These are phyloP conservation scores for Gossypium turneri DNA, from an alignment of 345 rosid species.

Conservation along the genomic window DNA sequence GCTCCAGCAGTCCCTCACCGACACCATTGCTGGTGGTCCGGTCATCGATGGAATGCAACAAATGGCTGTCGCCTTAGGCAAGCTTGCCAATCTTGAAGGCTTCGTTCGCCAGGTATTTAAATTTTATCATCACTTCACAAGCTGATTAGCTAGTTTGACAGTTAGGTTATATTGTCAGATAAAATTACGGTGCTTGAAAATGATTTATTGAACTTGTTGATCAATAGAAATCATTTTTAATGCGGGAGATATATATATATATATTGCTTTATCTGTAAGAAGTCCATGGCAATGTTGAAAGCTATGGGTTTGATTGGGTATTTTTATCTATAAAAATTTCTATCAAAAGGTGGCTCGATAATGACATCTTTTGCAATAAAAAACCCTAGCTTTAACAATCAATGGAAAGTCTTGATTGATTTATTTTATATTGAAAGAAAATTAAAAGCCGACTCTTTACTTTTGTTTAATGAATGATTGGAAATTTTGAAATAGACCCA, in stretches of 20 bases:
- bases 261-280: conserved; percentile 29
- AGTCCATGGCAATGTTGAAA: conserved; percentile 28
- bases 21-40: conserved; percentile 59
- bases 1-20: conserved; percentile 86
- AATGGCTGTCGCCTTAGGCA: conserved; percentile 86
- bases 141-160: no score
- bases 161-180: background rate
- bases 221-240: background rate
- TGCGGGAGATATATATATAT: background rate
- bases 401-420: background rate
- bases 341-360: conserved; percentile 46
- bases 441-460: background rate
- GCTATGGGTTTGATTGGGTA: conserved; percentile 30
- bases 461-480: background rate
- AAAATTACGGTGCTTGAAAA: conserved; percentile 10
- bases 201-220: conserved; percentile 14
- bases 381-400: conserved; percentile 39
- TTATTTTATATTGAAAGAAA: background rate
- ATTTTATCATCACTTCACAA: background rate
- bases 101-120: conserved; percentile 86
- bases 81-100: conserved; percentile 88
- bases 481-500: conserved; percentile 17
- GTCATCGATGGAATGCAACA: conserved; percentile 81
- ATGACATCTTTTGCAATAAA: conserved; percentile 39
- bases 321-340: conserved; percentile 36